Evolutionary conservation across 2,329 filamentous ascomycete genomes (phyloP).

Genomic region (Apiospora marii): DNA sequence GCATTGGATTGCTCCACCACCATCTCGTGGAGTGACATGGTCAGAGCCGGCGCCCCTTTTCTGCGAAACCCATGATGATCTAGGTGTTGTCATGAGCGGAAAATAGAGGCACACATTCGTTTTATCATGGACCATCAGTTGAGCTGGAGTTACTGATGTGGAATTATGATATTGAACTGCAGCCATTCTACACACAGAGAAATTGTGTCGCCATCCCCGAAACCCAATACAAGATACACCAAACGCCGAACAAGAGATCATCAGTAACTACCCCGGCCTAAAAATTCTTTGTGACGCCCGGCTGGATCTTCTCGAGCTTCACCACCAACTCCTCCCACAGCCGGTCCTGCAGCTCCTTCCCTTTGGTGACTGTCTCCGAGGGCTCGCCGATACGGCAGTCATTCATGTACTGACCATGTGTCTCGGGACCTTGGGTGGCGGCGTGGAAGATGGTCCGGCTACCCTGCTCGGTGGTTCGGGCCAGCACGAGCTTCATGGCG

Average conservation of each 20-base stretch:
- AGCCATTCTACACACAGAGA: too few species aligned
- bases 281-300: not conserved
- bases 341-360: not conserved
- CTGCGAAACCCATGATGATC: not conserved
- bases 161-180: too few species aligned
- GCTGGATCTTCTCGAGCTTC: conserved; percentile 6
- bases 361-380: not conserved
- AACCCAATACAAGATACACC: not conserved
- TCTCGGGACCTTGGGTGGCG: conserved; percentile 28
- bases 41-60: not conserved
- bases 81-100: not conserved
- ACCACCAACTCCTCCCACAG: not conserved
- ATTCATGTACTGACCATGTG: conserved; percentile 31
- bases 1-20: not conserved
- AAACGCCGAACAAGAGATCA: not conserved
- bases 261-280: not conserved
- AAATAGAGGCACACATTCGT: too few species aligned
- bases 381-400: conserved; percentile 31
- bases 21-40: not conserved
- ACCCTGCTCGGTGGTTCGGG: conserved; percentile 29
- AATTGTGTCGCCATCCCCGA: not conserved
- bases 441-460: conserved; percentile 30
- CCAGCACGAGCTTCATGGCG: conserved; percentile 26
- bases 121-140: too few species aligned
- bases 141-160: too few species aligned